Conservation (phyloP, 192 early-diverging fungal genomes). For the Endogone sp. region DNA sequence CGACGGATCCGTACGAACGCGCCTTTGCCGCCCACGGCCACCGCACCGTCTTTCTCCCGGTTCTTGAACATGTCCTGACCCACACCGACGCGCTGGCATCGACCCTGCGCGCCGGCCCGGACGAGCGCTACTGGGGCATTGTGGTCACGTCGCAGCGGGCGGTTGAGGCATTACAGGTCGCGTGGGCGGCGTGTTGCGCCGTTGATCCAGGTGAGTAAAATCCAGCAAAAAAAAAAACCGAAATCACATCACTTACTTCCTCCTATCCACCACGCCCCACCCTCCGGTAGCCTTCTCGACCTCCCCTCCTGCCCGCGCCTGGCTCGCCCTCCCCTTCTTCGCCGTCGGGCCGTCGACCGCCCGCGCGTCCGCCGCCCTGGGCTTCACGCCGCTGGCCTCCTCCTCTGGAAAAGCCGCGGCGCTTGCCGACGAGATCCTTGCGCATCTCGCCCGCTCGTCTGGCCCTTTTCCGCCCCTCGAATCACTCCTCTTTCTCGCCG, state of each 20-base stretch:
- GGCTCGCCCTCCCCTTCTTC: slow-evolving; percentile 33
- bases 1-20: slow-evolving; percentile 9
- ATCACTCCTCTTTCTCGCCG: slow-evolving; percentile 42
- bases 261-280: no score
- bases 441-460: not conserved
- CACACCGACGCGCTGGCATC: slow-evolving; percentile 8
- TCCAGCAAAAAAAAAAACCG: not conserved
- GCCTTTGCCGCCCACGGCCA: not conserved
- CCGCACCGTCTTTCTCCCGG: slow-evolving; percentile 19
- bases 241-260: no score
- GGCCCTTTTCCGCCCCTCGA: not conserved
- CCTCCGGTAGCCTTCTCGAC: slow-evolving; percentile 2
- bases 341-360: slow-evolving; percentile 42
- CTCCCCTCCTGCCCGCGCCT: slow-evolving; percentile 7
- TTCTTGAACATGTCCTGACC: slow-evolving; percentile 10
- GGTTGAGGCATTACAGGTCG: slow-evolving; percentile 28
- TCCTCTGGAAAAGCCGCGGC: slow-evolving; percentile 34
- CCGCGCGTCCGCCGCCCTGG: slow-evolving; percentile 9
- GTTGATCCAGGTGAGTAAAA: not conserved
- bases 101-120: slow-evolving; percentile 15
- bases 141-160: slow-evolving; percentile 39
- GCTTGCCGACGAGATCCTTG: slow-evolving; percentile 29
- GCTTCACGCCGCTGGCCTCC: slow-evolving; percentile 12
- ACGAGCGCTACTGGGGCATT: slow-evolving; percentile 18
- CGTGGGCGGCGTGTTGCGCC: slow-evolving; percentile 5